A percentile compares a stretch with the other conserved stretches of the same genome.
These are phyloP conservation scores for Xylaria telfairii DNA, from an alignment of 495 filamentous ascomycete species.

Conservation along the genomic window DNA sequence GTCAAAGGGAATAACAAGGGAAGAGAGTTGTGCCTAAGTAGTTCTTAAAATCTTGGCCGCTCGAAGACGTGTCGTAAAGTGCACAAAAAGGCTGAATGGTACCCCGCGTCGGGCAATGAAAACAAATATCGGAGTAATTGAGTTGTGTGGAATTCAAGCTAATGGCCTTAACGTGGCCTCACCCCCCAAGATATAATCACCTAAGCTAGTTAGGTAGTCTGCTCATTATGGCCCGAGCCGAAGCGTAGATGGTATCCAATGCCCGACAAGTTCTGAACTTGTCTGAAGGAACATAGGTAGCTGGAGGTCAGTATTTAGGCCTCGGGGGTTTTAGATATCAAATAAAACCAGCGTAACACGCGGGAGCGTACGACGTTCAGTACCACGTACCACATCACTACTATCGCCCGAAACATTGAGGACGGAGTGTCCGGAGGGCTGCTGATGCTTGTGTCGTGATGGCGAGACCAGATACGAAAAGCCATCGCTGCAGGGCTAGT, in stretches of 20 bases:
- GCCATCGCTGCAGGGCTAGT: background rate
- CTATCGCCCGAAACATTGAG: background rate
- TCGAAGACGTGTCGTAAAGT: background rate
- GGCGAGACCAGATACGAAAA: background rate
- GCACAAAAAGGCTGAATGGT: background rate
- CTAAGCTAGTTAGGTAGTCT: background rate
- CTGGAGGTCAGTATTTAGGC: background rate
- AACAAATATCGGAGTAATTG: background rate
- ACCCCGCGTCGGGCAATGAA: background rate
- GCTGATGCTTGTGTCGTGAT: background rate
- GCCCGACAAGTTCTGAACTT: background rate
- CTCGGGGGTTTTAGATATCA: background rate
- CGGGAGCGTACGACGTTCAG: background rate
- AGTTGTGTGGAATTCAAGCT: background rate
- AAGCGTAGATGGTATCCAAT: constrained; percentile 7
- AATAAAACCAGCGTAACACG: background rate
- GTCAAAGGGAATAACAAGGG: background rate
- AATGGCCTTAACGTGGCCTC: background rate
- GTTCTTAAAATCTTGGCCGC: background rate
- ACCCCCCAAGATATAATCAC: background rate
- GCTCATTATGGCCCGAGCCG: background rate
- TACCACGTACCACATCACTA: background rate
- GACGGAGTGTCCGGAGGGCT: background rate
- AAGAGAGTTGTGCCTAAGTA: background rate
- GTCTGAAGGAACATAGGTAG: background rate